Base-by-base conservation (phyloP, 768 basidiomycete species). In the Rhodotorula toruloides region DNA sequence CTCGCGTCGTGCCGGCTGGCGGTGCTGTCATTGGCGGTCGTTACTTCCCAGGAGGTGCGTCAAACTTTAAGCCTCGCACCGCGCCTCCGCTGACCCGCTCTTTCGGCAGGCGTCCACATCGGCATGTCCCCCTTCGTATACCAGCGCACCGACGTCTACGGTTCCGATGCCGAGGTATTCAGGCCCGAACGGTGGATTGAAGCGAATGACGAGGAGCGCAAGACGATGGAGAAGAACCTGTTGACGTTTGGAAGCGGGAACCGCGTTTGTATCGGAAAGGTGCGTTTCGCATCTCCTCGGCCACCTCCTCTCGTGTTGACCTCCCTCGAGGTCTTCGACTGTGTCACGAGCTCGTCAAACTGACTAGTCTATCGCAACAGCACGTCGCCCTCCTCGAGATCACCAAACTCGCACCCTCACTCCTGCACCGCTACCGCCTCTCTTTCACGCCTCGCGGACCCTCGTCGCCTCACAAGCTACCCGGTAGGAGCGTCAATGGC, bases 341-440 rank as follows among this genome's bases (percentile, higher is more conserved):
- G 6, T 11, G 25, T 1, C 19, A 25, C 22, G 44, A 17, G 8
- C 49, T 34, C 17, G 19, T 2, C 22, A 22, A 8, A 34, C 52
- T 37, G 10, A 39, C 36, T 19, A 19, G 11, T n/a, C 8, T 25
- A 1, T 21, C 31, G 3, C 39, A 34, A 39, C 69, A 71, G 67
- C 63, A 66, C 53, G 59, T 71, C 39, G 65, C 67, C 17, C 55
- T 71, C 21, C 58, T 71, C 67, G 70, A 71, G 54, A 52, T 71
- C 48, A 57, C 54, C 43, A 63, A 63, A 25, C 49, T 57, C 44
- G 62, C 54, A 10, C 62, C 62, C 1, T 49, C 54, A 31, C 40
- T 63, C 37, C 43, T 63, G 34, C 43, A 58, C 42, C 48, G 54
- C 29, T 63, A 57, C 39, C 34, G 37, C 14, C 8, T 63, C 39